These are phyloP conservation scores for Cladosporium phlei DNA, from an alignment of 2,329 filamentous ascomycete species.

Conservation along the genomic window DNA sequence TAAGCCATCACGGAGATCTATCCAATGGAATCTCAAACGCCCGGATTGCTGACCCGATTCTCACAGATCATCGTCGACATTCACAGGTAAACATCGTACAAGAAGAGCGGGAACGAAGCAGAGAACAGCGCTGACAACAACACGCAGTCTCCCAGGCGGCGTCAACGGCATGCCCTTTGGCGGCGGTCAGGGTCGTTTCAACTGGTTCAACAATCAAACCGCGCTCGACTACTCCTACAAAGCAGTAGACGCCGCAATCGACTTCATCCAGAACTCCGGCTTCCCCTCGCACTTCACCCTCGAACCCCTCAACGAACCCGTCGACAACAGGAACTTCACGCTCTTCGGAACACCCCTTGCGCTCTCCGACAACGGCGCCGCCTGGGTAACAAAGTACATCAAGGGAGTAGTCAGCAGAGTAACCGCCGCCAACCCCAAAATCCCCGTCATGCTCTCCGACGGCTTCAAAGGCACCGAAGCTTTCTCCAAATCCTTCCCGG, in stretches of 20 bases:
- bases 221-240: slow-evolving; percentile 25
- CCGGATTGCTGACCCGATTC: no score
- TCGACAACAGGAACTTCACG: neutral
- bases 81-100: no score
- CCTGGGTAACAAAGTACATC: neutral
- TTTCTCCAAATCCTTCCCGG: no score
- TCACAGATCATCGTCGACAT: slow-evolving; percentile 26
- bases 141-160: slow-evolving; percentile 24
- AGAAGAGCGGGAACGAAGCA: no score
- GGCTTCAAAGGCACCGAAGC: no score
- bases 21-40: no score
- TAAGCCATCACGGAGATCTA: no score
- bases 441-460: no score
- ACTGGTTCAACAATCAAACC: slow-evolving; percentile 32
- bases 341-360: neutral
- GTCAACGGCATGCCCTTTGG: slow-evolving; percentile 25
- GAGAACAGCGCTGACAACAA: no score
- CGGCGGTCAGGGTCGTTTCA: slow-evolving; percentile 21
- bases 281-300: slow-evolving; percentile 10
- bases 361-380: neutral
- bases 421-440: neutral
- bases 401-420: neutral
- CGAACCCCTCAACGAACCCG: slow-evolving; percentile 16
- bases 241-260: slow-evolving; percentile 12
- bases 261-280: slow-evolving; percentile 14